Evolutionary conservation across 306 rosid species (phyloP).

Genomic region (Fragaria nilgerrensis): DNA sequence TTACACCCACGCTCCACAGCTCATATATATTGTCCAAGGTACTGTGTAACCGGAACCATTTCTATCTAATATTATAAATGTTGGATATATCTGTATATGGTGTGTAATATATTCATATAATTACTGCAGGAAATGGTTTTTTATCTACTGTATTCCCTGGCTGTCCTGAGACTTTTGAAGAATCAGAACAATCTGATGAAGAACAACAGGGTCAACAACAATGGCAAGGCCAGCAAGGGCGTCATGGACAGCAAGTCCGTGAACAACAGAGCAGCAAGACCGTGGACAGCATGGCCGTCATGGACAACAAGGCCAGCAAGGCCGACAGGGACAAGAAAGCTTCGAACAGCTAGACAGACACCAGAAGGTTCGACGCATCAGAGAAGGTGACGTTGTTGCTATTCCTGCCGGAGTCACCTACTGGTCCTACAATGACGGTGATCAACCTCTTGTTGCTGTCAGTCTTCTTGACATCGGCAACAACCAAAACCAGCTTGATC

Average conservation of each 20-base stretch:
- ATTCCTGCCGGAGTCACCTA: constrained; percentile 39
- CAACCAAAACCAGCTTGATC: constrained; percentile 54
- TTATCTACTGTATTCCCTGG: constrained; percentile 26
- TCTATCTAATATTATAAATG: neutral
- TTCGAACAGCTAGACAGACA: constrained; percentile 25
- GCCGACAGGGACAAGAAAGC: neutral
- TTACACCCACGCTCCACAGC: constrained; percentile 40
- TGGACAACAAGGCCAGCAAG: neutral
- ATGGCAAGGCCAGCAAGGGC: neutral
- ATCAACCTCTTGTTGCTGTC: constrained; percentile 28
- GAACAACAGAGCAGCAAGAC: neutral
- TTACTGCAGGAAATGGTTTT: neutral
- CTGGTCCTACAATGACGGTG: constrained; percentile 42
- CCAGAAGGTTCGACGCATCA: constrained; percentile 36
- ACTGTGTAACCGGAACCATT: neutral
- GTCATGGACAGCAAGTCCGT: neutral
- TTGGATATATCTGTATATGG: neutral
- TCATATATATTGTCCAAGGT: constrained; percentile 39
- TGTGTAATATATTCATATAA: neutral
- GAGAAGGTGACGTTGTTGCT: constrained; percentile 40
- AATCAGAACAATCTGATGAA: constrained; percentile 19
- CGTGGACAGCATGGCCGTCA: neutral
- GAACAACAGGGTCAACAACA: neutral
- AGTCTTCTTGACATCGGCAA: constrained; percentile 44
- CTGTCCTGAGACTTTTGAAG: constrained; percentile 45